Conservation (phyloP, 345 rosid species). For the Melaleuca alternifolia region DNA sequence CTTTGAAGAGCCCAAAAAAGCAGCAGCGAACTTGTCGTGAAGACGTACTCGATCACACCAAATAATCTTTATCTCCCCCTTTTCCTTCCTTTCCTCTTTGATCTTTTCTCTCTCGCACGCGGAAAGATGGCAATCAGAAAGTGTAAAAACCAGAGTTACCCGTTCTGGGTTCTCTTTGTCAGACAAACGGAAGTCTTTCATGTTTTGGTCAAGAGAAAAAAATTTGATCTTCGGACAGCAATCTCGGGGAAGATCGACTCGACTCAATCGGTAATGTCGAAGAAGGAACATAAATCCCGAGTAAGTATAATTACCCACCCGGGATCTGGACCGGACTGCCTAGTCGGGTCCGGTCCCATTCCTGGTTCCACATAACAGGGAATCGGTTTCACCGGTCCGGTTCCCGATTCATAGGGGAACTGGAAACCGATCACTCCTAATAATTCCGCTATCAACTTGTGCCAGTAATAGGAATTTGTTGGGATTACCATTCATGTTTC, state of each 20-base stretch:
- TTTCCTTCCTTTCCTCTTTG: background rate
- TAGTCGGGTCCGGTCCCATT: too few species aligned
- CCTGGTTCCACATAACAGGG: too few species aligned
- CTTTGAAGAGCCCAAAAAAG: conserved; percentile 22
- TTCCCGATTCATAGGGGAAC: too few species aligned
- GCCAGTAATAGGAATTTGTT: too few species aligned
- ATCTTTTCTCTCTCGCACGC: background rate
- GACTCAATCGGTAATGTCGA: background rate
- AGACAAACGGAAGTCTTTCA: background rate
- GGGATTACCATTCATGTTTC: too few species aligned
- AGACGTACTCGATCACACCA: background rate
- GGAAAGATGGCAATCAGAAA: conserved; percentile 1
- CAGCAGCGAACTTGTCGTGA: background rate
- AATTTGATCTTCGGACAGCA: background rate
- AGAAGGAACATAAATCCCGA: background rate
- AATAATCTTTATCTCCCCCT: background rate
- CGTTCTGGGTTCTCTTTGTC: background rate
- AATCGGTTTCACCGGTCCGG: too few species aligned
- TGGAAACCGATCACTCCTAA: too few species aligned
- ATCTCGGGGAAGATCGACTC: background rate
- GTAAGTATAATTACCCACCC: too few species aligned
- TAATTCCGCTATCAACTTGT: too few species aligned
- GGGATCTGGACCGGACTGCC: too few species aligned
- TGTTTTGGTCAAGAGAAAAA: too few species aligned
- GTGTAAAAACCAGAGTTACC: conserved; percentile 12